A percentile compares a stretch with the other conserved stretches of the same genome.
Evolutionary conservation across 176 grass and related monocot genomes (phyloP).

Genomic region (Aegilops sharonensis): DNA sequence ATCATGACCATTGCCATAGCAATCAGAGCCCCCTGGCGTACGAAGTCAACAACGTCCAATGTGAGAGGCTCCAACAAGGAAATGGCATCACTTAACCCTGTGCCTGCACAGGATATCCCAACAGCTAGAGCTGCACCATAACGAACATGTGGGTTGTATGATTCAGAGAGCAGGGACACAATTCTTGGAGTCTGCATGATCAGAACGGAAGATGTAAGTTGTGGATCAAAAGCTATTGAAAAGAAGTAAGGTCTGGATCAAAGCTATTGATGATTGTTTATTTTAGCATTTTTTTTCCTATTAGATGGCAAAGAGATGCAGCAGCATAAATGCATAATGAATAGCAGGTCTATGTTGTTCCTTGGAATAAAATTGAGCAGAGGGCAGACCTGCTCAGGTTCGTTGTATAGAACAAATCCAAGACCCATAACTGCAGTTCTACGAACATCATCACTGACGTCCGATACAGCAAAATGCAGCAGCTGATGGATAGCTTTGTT

Average conservation of each 20-base stretch:
- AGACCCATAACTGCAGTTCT: constrained; percentile 96
- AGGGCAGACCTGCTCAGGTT: constrained; percentile 79
- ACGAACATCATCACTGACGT: constrained; percentile 98
- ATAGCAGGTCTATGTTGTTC: neutral
- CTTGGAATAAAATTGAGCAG: neutral
- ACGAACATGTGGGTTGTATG: constrained; percentile 98
- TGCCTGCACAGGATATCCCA: constrained; percentile 94
- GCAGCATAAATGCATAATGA: neutral
- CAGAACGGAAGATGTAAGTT: constrained; percentile 19
- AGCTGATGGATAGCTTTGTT: constrained; percentile 99
- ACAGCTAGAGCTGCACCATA: constrained; percentile 99
- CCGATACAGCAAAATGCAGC: constrained; percentile 95
- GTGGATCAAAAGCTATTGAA: constrained; percentile 5
- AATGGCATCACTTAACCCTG: constrained; percentile 92
- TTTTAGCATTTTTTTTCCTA: neutral
- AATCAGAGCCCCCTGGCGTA: constrained; percentile 93
- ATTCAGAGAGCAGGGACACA: constrained; percentile 92
- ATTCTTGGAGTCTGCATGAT: constrained; percentile 92
- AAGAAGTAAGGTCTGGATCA: constrained; percentile 11
- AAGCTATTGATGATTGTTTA: neutral
- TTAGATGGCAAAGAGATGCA: neutral
- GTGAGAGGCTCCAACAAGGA: constrained; percentile 99
- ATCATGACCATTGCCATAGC: constrained; percentile 99
- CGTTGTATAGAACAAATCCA: constrained; percentile 95
- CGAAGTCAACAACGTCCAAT: constrained; percentile 98